Conservation (phyloP, 768 basidiomycete genomes). For the Daedaleopsis sinensis region DNA sequence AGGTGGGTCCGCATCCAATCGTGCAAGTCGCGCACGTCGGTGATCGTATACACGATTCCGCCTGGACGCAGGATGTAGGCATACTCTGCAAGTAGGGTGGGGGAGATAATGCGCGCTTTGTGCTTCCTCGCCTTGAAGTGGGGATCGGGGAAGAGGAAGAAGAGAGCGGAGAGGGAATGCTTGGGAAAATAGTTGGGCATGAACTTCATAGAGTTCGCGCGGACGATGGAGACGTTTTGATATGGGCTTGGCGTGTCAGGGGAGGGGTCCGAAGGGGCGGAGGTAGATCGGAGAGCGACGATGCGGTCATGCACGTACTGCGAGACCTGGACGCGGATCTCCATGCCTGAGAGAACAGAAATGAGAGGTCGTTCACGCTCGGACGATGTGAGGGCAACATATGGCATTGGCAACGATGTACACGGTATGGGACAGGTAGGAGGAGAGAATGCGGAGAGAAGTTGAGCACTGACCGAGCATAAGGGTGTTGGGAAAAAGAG, state of each 20-base stretch:
- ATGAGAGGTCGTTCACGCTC: conserved; percentile 8
- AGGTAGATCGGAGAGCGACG: conserved; percentile 79
- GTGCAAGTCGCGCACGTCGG: conserved; percentile 92
- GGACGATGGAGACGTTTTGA: conserved; percentile 90
- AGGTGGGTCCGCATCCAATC: conserved; percentile 95
- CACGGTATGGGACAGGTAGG: neutral
- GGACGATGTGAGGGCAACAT: neutral
- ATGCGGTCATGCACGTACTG: conserved; percentile 97
- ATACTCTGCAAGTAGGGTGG: conserved; percentile 96
- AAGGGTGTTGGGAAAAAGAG: conserved; percentile 86
- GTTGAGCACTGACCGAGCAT: conserved; percentile 76
- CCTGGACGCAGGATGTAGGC: conserved; percentile 91
- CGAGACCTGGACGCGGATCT: conserved; percentile 95
- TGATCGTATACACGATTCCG: conserved; percentile 98
- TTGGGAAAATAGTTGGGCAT: conserved; percentile 94
- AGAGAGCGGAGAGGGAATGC: conserved; percentile 87
- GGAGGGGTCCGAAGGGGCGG: conserved; percentile 29
- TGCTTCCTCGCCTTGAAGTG: conserved; percentile 99
- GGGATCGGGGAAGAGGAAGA: conserved; percentile 98
- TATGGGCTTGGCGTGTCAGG: conserved; percentile 49
- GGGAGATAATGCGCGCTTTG: conserved; percentile 98
- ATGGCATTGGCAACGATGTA: conserved; percentile 4
- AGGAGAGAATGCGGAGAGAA: neutral
- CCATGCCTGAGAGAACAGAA: conserved; percentile 68
- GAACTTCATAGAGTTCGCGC: conserved; percentile 99